Conservation (phyloP, 768 basidiomycete species). For the Tubosaeta sp. region DNA sequence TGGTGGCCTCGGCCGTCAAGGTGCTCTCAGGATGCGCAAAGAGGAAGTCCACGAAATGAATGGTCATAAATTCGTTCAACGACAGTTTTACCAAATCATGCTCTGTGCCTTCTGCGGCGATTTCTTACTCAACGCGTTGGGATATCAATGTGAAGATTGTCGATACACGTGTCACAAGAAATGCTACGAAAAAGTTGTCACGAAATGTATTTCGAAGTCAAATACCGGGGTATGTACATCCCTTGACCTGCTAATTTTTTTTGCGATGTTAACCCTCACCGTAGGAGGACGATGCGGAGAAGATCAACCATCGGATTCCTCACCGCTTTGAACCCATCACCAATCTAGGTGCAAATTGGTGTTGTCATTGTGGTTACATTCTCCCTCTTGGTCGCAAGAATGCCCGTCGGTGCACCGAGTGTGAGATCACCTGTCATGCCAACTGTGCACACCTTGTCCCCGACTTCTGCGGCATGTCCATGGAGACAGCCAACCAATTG, state of each 20-base stretch:
- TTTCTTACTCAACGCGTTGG: constrained; percentile 93
- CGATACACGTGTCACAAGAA: constrained; percentile 99
- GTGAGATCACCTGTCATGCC: constrained; percentile 94
- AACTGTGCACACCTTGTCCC: constrained; percentile 98
- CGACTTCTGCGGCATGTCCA: constrained; percentile 99
- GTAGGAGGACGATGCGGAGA: constrained; percentile 94
- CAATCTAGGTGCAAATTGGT: constrained; percentile 98
- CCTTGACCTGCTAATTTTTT: not conserved
- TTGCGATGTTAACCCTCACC: constrained; percentile 1
- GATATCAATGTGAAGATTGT: constrained; percentile 99
- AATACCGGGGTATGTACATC: constrained; percentile 74
- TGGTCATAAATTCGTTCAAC: constrained; percentile 95
- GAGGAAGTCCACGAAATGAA: constrained; percentile 99
- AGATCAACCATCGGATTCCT: constrained; percentile 98
- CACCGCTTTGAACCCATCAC: constrained; percentile 97
- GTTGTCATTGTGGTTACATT: constrained; percentile 99
- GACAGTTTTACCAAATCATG: constrained; percentile 98
- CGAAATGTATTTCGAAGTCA: constrained; percentile 98
- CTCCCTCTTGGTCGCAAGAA: constrained; percentile 96
- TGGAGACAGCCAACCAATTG: constrained; percentile 96
- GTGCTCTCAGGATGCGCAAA: constrained; percentile 96
- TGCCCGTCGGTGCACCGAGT: constrained; percentile 92
- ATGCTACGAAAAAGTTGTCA: constrained; percentile 98
- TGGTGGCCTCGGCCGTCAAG: constrained; percentile 93
- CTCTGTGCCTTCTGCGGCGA: constrained; percentile 97